Percentiles rank a stretch among this genome's conserved stretches.
Evolutionary conservation across 2,329 filamentous ascomycete species (phyloP).

Genomic region (Epicoccum nigrum): DNA sequence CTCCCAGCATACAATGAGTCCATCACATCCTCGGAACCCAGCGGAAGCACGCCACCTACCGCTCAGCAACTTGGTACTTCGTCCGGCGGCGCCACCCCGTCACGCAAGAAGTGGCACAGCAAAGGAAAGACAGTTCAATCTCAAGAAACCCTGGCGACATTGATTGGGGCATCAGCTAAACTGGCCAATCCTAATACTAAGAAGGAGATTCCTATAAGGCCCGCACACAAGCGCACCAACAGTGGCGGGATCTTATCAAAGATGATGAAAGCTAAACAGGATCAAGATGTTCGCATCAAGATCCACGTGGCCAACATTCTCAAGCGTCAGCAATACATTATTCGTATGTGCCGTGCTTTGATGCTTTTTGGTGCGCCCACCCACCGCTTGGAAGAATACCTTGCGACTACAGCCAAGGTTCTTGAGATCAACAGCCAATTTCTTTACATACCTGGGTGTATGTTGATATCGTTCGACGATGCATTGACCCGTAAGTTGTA

Average conservation of each 20-base stretch:
- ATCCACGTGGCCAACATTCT: constrained; percentile 71
- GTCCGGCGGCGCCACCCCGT: constrained; percentile 35
- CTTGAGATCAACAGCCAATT: constrained; percentile 88
- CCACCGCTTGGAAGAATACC: constrained; percentile 87
- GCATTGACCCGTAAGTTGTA: constrained; percentile 55
- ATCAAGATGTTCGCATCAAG: constrained; percentile 62
- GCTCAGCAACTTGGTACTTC: constrained; percentile 18
- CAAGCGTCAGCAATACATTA: constrained; percentile 80
- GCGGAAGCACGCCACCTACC: constrained; percentile 21
- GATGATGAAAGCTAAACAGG: constrained; percentile 41
- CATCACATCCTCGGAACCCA: constrained; percentile 22
- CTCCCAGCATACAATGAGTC: constrained; percentile 11
- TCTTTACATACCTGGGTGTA: constrained; percentile 86
- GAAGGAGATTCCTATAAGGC: constrained; percentile 20
- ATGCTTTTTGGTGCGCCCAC: constrained; percentile 92
- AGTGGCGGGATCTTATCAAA: constrained; percentile 34
- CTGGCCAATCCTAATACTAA: constrained; percentile 38
- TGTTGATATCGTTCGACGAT: constrained; percentile 90
- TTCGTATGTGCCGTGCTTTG: constrained; percentile 80
- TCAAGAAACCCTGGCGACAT: constrained; percentile 39
- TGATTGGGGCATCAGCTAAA: constrained; percentile 37
- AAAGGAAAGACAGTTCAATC: constrained; percentile 34
- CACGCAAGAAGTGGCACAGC: constrained; percentile 40
- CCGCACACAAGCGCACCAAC: constrained; percentile 29
- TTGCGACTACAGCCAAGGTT: constrained; percentile 82